These are phyloP conservation scores for Diversispora epigaea DNA, from an alignment of 192 early-diverging fungal species.

Conservation along the genomic window DNA sequence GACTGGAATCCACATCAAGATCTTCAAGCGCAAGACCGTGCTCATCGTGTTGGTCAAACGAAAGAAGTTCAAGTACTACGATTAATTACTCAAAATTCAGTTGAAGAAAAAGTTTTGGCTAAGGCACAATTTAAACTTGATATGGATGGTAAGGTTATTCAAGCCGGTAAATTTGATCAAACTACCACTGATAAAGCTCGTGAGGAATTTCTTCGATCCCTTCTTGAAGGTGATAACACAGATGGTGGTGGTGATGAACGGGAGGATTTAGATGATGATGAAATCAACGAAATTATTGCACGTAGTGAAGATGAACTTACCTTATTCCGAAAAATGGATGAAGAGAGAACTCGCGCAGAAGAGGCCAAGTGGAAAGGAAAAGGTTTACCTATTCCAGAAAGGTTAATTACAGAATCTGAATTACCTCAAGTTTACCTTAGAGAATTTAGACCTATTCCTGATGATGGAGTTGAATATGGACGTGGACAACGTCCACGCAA, in stretches of 20 bases:
- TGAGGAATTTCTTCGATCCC: slow-evolving; percentile 82
- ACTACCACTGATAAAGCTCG: slow-evolving; percentile 91
- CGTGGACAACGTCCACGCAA: slow-evolving; percentile 73
- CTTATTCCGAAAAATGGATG: slow-evolving; percentile 76
- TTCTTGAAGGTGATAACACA: slow-evolving; percentile 65
- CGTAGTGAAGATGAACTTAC: slow-evolving; percentile 78
- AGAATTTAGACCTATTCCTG: slow-evolving; percentile 58
- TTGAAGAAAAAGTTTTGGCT: slow-evolving; percentile 93
- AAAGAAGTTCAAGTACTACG: slow-evolving; percentile 96
- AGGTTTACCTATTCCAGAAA: slow-evolving; percentile 66
- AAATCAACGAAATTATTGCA: slow-evolving; percentile 90
- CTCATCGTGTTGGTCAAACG: slow-evolving; percentile 99
- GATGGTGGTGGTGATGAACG: slow-evolving; percentile 76
- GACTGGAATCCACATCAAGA: slow-evolving; percentile 99
- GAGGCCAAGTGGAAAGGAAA: slow-evolving; percentile 46
- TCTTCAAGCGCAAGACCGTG: slow-evolving; percentile 98
- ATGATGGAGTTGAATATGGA: slow-evolving; percentile 58
- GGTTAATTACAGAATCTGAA: slow-evolving; percentile 83
- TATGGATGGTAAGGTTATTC: slow-evolving; percentile 98
- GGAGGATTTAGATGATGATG: slow-evolving; percentile 77
- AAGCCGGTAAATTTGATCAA: slow-evolving; percentile 99
- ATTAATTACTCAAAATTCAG: slow-evolving; percentile 83
- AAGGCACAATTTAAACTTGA: slow-evolving; percentile 95
- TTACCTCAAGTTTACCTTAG: slow-evolving; percentile 79
- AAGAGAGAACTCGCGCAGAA: slow-evolving; percentile 59